Percentiles rank a stretch among this genome's conserved stretches.
Evolutionary conservation across 179 eudicot genomes (phyloP).

Genomic region (Nepenthes alata): DNA sequence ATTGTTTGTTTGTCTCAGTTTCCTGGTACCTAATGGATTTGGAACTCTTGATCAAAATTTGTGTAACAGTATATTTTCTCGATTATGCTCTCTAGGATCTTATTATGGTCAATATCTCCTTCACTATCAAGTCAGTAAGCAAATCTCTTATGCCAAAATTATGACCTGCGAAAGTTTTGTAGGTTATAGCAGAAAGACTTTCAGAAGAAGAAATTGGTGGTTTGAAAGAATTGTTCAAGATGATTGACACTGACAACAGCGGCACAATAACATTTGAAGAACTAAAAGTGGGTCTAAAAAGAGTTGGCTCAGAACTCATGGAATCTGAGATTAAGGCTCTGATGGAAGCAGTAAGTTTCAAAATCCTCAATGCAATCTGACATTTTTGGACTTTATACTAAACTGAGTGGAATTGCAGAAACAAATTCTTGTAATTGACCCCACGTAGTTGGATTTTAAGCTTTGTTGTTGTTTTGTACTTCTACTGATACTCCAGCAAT

Average conservation of each 20-base stretch:
- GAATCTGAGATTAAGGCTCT: constrained; percentile 81
- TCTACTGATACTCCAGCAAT: neutral
- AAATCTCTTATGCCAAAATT: neutral
- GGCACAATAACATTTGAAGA: constrained; percentile 87
- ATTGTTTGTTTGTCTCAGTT: too few relatives aligned
- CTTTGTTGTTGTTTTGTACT: constrained; percentile 1
- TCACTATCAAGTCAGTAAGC: neutral
- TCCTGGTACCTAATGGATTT: too few relatives aligned
- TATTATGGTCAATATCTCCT: too few relatives aligned
- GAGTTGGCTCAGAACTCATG: constrained; percentile 68
- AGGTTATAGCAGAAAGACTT: constrained; percentile 96
- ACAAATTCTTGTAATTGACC: too few relatives aligned
- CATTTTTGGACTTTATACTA: neutral
- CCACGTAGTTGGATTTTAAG: too few relatives aligned
- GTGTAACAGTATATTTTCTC: too few relatives aligned
- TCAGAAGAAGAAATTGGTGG: constrained; percentile 99
- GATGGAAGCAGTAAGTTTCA: constrained; percentile 59
- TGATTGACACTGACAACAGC: constrained; percentile 87
- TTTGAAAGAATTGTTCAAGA: constrained; percentile 61
- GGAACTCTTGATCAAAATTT: too few relatives aligned
- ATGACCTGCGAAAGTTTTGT: constrained; percentile 4
- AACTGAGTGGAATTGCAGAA: too few relatives aligned
- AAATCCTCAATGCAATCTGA: neutral
- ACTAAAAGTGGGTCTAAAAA: constrained; percentile 61
- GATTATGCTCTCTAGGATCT: too few relatives aligned